phyloP scores from a whole-genome alignment of 257 asterid genomes.

The Petunia secreta region DNA sequence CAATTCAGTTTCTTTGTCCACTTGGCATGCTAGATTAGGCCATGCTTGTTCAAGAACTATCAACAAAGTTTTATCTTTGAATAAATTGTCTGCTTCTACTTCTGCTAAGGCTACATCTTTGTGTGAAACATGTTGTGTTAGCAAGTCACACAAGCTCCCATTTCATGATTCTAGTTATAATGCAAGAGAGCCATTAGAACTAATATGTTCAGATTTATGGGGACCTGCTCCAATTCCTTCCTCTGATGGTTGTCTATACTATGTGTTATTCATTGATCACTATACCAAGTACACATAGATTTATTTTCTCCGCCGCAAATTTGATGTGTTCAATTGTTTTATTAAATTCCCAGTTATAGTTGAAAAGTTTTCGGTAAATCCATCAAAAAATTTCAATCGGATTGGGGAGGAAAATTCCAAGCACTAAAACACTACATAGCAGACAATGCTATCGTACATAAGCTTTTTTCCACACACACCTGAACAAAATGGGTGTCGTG shows the following conservation, averaged over 20 bases:
- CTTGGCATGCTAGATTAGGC: too few relatives aligned
- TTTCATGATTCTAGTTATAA: too few relatives aligned
- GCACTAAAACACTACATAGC: background rate
- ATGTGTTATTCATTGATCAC: background rate
- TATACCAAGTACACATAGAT: background rate
- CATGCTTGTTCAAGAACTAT: too few relatives aligned
- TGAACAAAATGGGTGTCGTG: background rate
- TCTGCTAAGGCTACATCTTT: too few relatives aligned
- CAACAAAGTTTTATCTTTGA: too few relatives aligned
- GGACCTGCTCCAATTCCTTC: background rate
- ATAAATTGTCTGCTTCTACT: too few relatives aligned
- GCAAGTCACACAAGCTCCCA: too few relatives aligned
- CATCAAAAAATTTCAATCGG: background rate
- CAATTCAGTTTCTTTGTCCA: too few relatives aligned
- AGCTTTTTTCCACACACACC: background rate
- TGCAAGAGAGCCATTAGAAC: background rate
- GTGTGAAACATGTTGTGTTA: too few relatives aligned
- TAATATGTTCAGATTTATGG: background rate
- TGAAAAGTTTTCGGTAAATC: background rate
- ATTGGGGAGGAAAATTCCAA: background rate
- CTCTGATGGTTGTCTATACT: background rate
- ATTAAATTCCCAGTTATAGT: background rate
- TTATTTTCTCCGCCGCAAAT: background rate
- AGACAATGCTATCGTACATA: background rate
- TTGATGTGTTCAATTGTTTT: background rate